Evolutionary conservation across 2,329 filamentous ascomycete genomes (phyloP), one percentile per base, ranked within the genome.

Genomic region (Microdochium bolleyi): DNA sequence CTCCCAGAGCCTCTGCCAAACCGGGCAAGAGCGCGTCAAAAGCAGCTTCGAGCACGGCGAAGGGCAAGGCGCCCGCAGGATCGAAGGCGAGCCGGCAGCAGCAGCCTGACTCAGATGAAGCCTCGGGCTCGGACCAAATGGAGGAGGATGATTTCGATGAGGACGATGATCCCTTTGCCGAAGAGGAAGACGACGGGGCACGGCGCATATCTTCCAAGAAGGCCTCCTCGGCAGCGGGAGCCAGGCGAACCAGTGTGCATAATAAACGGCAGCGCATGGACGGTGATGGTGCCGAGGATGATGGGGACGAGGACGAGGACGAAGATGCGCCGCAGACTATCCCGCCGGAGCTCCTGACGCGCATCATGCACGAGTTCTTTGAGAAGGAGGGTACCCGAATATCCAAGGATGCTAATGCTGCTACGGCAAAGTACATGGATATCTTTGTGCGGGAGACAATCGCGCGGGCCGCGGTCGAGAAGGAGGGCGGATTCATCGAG

Each of bases 381-480:
- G 76, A 86, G 60, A 77, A 79, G 55, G 80, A 87, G 49, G 78
- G 80, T 53, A 92, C 87, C 24, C 78, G 86, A 59, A 84, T 96
- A 58, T 84, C 85, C 8, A 85, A 82, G 61, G 88, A 91, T 62
- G 90, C 90, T 3, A 89, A 92, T 65, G 78, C 74, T 7, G 81
- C 91, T 1, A 80, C 92, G 54, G 87, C 84, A 14, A 90, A 87
- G 70, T 97, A 97, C 66, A 79, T 96, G 69, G 90, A 96, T 68
- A 82, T 92, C 0, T 97, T 96, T 70, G 87, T 96, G 51, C 79
- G 88, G 56, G 92, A 97, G 72, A 89, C 90, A 1, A 84, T 97
- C 65, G 89, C 90, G 16, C 73, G 92, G 63, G 85, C 89, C 38
- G 82, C 84, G 10, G 83, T 84, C 54, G 87, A 89, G 73, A 85